A percentile compares a stretch with the other conserved stretches of the same genome.
Conservation (phyloP, 768 basidiomycete species). For the Amanita inopinata region DNA sequence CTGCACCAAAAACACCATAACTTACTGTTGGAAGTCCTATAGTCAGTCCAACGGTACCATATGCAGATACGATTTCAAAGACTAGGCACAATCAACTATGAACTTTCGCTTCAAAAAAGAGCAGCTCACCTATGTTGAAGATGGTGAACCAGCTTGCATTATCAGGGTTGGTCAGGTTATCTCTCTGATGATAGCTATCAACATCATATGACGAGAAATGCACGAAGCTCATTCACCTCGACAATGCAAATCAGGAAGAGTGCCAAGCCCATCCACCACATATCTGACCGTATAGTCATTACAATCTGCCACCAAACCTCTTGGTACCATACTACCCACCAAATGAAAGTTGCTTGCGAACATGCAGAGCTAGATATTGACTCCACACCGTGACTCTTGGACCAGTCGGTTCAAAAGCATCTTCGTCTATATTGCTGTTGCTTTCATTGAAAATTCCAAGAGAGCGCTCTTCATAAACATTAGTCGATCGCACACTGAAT, state of each 20-base stretch:
- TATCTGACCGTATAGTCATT: constrained; percentile 42
- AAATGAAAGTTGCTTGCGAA: constrained; percentile 82
- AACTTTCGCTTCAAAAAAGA: constrained; percentile 1
- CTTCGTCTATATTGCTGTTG: constrained; percentile 35
- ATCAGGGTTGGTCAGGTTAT: constrained; percentile 41
- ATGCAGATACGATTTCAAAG: constrained; percentile 83
- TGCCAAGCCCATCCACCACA: constrained; percentile 91
- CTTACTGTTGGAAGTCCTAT: constrained; percentile 69
- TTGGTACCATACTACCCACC: constrained; percentile 44
- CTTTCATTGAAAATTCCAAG: constrained; percentile 68
- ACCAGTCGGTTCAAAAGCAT: constrained; percentile 33
- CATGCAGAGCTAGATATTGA: constrained; percentile 72
- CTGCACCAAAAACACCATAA: neutral
- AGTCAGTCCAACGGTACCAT: constrained; percentile 84
- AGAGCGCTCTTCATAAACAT: constrained; percentile 90
- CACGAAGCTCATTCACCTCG: constrained; percentile 44
- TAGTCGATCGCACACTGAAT: constrained; percentile 77
- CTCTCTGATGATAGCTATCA: constrained; percentile 31
- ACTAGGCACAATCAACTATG: constrained; percentile 29
- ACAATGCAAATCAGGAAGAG: constrained; percentile 89
- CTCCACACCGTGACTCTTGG: constrained; percentile 60
- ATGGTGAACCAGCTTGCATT: constrained; percentile 73
- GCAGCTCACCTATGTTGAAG: constrained; percentile 58
- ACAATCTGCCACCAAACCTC: neutral
- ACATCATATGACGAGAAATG: neutral